Conservation (phyloP, 2,329 filamentous ascomycete genomes). For the Sphaceloma murrayae region DNA sequence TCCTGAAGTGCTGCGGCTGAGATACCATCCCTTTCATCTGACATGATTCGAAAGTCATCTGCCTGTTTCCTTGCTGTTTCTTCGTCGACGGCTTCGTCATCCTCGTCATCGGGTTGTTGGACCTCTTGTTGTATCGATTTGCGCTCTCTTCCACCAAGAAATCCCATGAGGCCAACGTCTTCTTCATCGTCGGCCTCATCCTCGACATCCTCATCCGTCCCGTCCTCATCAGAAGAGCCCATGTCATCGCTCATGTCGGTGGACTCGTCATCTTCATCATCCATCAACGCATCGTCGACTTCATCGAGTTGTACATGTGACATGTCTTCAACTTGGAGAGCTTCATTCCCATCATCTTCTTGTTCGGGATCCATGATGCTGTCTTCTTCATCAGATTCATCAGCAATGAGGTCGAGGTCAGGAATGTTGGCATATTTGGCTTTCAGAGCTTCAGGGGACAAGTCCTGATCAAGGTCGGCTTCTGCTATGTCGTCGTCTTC, state of each 20-base stretch:
- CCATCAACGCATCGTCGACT: slow-evolving; percentile 33
- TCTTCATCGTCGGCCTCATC: slow-evolving; percentile 20
- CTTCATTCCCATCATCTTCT: slow-evolving; percentile 21
- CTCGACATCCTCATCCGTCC: slow-evolving; percentile 22
- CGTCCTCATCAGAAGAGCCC: slow-evolving; percentile 30
- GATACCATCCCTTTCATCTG: background rate
- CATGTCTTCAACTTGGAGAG: slow-evolving; percentile 22
- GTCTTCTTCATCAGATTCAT: no score
- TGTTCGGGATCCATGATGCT: no score
- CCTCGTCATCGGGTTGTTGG: slow-evolving; percentile 23
- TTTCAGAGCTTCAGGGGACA: slow-evolving; percentile 60
- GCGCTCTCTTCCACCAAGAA: slow-evolving; percentile 24
- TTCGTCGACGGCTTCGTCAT: slow-evolving; percentile 25
- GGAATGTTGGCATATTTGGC: slow-evolving; percentile 61
- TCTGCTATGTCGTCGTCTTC: slow-evolving; percentile 47
- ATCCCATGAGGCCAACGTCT: slow-evolving; percentile 21
- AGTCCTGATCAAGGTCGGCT: slow-evolving; percentile 49
- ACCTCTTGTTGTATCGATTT: slow-evolving; percentile 21
- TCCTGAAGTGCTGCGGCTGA: background rate
- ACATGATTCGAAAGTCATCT: no score
- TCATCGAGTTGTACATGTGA: slow-evolving; percentile 31
- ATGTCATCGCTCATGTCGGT: slow-evolving; percentile 32
- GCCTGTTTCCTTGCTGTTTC: slow-evolving; percentile 13
- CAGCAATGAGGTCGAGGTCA: no score
- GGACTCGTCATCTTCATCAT: slow-evolving; percentile 33